A percentile compares a stretch with the other conserved stretches of the same genome.
Evolutionary conservation across 768 basidiomycete genomes (phyloP).

Genomic region (Neoboletus brunneissimus): DNA sequence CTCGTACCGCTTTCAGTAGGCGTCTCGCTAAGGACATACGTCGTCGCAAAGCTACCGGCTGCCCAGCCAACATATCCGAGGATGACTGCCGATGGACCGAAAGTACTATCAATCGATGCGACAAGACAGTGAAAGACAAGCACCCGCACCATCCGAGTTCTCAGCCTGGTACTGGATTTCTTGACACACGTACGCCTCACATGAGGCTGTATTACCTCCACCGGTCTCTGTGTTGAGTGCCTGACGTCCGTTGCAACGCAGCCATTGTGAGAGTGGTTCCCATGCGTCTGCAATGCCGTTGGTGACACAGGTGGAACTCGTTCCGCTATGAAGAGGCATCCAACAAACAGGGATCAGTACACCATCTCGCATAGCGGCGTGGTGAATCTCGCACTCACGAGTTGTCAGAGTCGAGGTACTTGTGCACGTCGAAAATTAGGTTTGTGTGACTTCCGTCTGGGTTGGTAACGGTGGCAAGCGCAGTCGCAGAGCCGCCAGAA

Average conservation of each 20-base stretch:
- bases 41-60: conserved; percentile 8
- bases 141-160: conserved; percentile 12
- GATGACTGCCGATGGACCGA: not conserved
- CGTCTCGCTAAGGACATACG: conserved; percentile 10
- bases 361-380: not conserved
- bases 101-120: not conserved
- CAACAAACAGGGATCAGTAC: not conserved
- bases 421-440: conserved; percentile 13
- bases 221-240: conserved; percentile 60
- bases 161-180: conserved; percentile 7
- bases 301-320: not conserved
- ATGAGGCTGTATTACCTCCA: conserved; percentile 49
- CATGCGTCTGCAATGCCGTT: conserved; percentile 29
- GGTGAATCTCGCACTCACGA: conserved; percentile 5
- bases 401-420: conserved; percentile 12
- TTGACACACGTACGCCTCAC: conserved; percentile 32
- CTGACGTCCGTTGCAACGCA: conserved; percentile 33
- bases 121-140: not conserved
- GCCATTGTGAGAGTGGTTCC: conserved; percentile 32
- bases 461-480: conserved; percentile 4
- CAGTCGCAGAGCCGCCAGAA: conserved; percentile 9
- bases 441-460: conserved; percentile 6
- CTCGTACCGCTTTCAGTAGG: not conserved
- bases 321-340: not conserved
- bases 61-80: conserved; percentile 13